These are phyloP conservation scores for Boletus rex-veris DNA, from an alignment of 768 basidiomycete species.

Conservation along the genomic window DNA sequence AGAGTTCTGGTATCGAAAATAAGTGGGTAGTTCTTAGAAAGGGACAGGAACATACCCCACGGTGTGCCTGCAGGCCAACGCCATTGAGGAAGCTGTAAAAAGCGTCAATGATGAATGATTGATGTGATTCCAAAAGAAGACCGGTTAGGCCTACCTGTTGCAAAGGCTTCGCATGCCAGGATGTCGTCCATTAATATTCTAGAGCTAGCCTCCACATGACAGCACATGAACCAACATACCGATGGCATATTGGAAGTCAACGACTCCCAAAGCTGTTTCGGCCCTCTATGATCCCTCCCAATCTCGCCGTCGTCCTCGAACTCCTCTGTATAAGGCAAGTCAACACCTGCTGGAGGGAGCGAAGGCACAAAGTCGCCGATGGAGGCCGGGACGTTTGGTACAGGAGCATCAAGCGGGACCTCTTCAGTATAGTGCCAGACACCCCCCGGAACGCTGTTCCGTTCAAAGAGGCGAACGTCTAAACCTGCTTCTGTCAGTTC, in stretches of 20 bases:
- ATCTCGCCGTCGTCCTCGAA: constrained; percentile 6
- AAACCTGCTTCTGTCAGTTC: constrained; percentile 15
- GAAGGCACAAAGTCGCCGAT: constrained; percentile 11
- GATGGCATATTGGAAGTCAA: constrained; percentile 8
- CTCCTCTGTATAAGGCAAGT: constrained; percentile 11
- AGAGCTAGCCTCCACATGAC: not conserved
- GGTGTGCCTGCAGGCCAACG: constrained; percentile 14
- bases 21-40: not conserved
- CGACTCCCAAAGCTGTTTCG: constrained; percentile 16
- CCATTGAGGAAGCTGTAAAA: constrained; percentile 9
- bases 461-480: constrained; percentile 17
- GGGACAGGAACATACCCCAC: constrained; percentile 4
- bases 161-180: not conserved
- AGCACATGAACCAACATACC: constrained; percentile 1
- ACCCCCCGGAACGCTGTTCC: constrained; percentile 9
- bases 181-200: not conserved
- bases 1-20: constrained; percentile 21
- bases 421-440: constrained; percentile 20
- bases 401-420: constrained; percentile 7
- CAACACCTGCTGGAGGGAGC: constrained; percentile 1
- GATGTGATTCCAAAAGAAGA: not conserved
- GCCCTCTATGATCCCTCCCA: constrained; percentile 5
- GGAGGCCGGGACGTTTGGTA: constrained; percentile 4
- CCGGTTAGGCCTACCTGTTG: constrained; percentile 1
- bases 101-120: not conserved